These are phyloP conservation scores for Xylariaceae sp. DNA, from an alignment of 2,329 filamentous ascomycete genomes.

Conservation along the genomic window DNA sequence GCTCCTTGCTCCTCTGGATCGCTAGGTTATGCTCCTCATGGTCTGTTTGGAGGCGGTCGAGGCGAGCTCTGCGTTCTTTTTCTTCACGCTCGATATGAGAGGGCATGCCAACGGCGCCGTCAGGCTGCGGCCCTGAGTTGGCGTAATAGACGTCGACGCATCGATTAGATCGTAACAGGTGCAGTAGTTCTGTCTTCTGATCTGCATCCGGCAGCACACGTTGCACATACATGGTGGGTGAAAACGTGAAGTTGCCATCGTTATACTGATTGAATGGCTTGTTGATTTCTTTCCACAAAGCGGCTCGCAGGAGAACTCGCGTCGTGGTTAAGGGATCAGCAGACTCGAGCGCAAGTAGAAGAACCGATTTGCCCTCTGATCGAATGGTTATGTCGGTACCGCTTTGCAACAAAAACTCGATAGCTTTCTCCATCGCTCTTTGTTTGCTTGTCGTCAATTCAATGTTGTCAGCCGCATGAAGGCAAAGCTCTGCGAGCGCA, in stretches of 20 bases:
- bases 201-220: conserved; percentile 43
- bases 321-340: conserved; percentile 52
- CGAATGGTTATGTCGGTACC: conserved; percentile 54
- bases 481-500: conserved; percentile 60
- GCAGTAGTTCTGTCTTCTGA: conserved; percentile 41
- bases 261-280: conserved; percentile 54
- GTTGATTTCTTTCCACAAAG: conserved; percentile 63
- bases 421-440: conserved; percentile 54
- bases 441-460: conserved; percentile 45
- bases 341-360: conserved; percentile 58
- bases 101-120: conserved; percentile 50
- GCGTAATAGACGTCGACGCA: conserved; percentile 53
- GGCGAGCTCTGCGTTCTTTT: conserved; percentile 45
- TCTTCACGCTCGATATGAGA: conserved; percentile 48
- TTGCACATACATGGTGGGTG: conserved; percentile 59
- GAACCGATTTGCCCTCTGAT: conserved; percentile 53
- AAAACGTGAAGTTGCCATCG: conserved; percentile 54
- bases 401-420: conserved; percentile 52
- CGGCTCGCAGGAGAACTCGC: conserved; percentile 56
- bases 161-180: conserved; percentile 49
- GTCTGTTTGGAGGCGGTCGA: conserved; percentile 44
- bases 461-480: conserved; percentile 47
- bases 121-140: conserved; percentile 49
- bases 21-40: conserved; percentile 47
- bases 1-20: conserved; percentile 47